Percentiles rank a stretch among this genome's conserved stretches.
Conservation (phyloP, 2,329 filamentous ascomycete genomes). For the Beauveria brongniartii region DNA sequence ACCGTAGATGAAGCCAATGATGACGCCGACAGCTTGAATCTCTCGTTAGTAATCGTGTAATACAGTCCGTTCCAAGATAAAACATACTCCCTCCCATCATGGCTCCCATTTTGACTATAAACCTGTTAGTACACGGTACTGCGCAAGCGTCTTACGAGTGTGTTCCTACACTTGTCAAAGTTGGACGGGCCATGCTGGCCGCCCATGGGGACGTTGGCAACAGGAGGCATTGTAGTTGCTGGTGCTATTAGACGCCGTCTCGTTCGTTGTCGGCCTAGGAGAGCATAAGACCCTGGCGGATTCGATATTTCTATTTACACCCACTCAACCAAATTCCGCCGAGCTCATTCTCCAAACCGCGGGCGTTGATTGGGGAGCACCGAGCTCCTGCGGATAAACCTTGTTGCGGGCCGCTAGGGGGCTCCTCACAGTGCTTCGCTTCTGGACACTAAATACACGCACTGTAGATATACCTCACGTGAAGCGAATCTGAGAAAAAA, state of each 20-base stretch:
- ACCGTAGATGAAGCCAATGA: slow-evolving; percentile 98
- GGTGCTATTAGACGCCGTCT: neutral
- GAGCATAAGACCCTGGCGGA: neutral
- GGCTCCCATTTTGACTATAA: slow-evolving; percentile 88
- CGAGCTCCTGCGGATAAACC: slow-evolving; percentile 19
- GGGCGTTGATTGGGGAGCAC: slow-evolving; percentile 5
- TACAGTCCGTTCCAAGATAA: neutral
- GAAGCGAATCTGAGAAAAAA: slow-evolving; percentile 22
- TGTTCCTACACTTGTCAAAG: slow-evolving; percentile 44
- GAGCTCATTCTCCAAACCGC: neutral
- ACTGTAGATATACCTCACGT: slow-evolving; percentile 29
- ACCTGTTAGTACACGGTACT: slow-evolving; percentile 14
- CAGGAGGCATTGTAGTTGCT: slow-evolving; percentile 30
- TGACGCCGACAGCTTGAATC: slow-evolving; percentile 73
- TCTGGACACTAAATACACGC: neutral
- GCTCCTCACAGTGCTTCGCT: slow-evolving; percentile 20
- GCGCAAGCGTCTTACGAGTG: neutral
- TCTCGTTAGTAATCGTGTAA: slow-evolving; percentile 22
- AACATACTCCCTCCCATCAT: slow-evolving; percentile 96
- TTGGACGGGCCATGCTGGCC: slow-evolving; percentile 42
- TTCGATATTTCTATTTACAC: neutral
- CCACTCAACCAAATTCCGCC: neutral
- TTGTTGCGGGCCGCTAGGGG: slow-evolving; percentile 18
- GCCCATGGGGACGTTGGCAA: slow-evolving; percentile 28
- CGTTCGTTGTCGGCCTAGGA: neutral